Base-by-base conservation (phyloP, 2,329 filamentous ascomycete species). In the Phaeophleospora eucalypticola region DNA sequence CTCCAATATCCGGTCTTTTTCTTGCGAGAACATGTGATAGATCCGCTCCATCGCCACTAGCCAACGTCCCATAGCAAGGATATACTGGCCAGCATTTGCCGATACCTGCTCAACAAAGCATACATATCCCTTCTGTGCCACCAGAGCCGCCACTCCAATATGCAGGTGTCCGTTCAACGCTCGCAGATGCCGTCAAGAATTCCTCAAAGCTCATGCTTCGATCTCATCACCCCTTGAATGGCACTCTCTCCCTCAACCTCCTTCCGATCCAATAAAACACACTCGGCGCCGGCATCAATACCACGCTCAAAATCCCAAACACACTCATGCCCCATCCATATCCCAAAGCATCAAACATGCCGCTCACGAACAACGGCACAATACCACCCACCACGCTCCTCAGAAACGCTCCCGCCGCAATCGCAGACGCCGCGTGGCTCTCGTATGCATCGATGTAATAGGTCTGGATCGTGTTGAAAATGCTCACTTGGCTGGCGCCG, bases 361-460 rank as follows among this genome's bases (percentile, higher is more conserved):
- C 47, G 0, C 71, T 68, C 3, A 70, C 71, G 34, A 73, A 62
- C 4, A 75, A 52, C 1, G 73, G 73, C 20, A 75, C 64, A 0
- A 75, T 52, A 3, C 71, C 73, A 8, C 73, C 72, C 16, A 75
- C 58, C 2, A 76, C 39, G 29, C 64, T 69, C 17, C 73, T 58
- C 37, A 75, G 72, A 0, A 74, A 67, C 0, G 72, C 68, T 0
- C 71, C 72, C 10, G 73, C 73, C 7, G 73, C 73, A 39, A 76
- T 71, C 0, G 72, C 73, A 34, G 66, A 70, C 6, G 73, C 73
- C 4, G 73, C 74, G 49, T 73, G 73, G 56, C 67, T 68, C 43
- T 73, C 71, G 43, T 74, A 76, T 12, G 68, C 66, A 54, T 77
- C 73, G 34, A 77, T 76, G 57, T 75, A 76, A 58, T 77, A 77